Evolutionary conservation across 805 yeast species (phyloP), one percentile per base, ranked within the genome.

Genomic region (Candida sanyiensis): DNA sequence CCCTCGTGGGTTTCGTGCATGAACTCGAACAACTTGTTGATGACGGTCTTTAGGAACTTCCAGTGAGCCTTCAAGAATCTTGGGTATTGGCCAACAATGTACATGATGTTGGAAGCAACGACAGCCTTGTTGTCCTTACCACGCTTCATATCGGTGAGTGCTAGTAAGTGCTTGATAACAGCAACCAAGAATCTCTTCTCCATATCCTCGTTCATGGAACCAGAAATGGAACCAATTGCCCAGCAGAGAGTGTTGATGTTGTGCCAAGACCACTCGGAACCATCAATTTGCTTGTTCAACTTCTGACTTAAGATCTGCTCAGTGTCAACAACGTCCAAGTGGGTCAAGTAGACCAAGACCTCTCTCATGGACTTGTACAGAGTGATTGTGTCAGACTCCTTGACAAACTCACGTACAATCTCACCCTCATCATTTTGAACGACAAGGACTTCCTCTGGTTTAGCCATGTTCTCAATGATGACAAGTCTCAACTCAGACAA

Each of bases 1-100:
- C 98, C 98, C 63, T 90, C 99, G 63, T 93, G 99, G n/a, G 97
- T 88, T 71, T 93, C 99, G 67, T 93, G 97, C 99, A 93, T 93
- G 57, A 93, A 93, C 62, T 93, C 98, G 62, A 93, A 93, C 54
- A 93, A 72, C 63, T 93, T 93, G 64, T 86, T 82, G 44, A 93
- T 90, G 31, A 93, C 99, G 0, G 97, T 93, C 62, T 89, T 90
- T 59, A 93, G 67, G 54, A 93, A 93, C 61, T 85, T 88, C 98
- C 98, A 93, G 61, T 93, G 98, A 7, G 97, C 97, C 54, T 89
- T 89, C 58, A 93, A 71, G 57, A 93, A 93, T 59, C 99, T 73
- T 38, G 99, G 99, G 59, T 93, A 93, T 66, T 93, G 99, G 34
- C 99, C 99, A 45, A 93, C 98, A 64, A 93, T 93, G 67, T 93